phyloP scores from a whole-genome alignment of 1,284 basidiomycete species.

The Ceratobasidium sp. region DNA sequence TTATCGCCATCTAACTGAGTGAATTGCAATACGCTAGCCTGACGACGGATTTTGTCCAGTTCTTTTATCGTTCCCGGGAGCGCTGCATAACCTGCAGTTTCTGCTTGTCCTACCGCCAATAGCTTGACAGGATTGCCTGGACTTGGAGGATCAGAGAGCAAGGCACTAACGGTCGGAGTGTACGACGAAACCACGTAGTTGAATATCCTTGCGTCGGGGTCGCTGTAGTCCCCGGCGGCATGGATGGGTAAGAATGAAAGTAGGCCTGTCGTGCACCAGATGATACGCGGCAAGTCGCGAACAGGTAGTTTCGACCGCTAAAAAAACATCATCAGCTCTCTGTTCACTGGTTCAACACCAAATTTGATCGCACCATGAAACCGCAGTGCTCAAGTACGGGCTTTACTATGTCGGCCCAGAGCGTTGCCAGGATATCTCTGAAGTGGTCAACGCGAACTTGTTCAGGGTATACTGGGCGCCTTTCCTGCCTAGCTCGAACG shows the following conservation, averaged over 20 bases:
- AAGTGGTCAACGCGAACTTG: not conserved
- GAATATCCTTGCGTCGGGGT: not conserved
- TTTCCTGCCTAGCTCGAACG: no score
- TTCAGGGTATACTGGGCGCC: no score
- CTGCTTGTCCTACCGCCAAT: not conserved
- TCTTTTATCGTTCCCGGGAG: slow-evolving; percentile 4
- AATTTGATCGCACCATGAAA: not conserved
- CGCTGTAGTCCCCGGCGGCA: slow-evolving; percentile 4
- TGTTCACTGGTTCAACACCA: not conserved
- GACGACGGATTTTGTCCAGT: not conserved
- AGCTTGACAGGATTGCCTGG: not conserved
- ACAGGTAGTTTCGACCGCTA: not conserved
- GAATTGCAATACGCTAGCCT: not conserved
- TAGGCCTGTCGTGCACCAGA: not conserved
- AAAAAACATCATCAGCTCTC: not conserved
- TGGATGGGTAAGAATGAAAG: not conserved
- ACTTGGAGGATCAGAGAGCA: not conserved
- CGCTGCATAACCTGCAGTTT: not conserved
- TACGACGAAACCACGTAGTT: slow-evolving; percentile 14
- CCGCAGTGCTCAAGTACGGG: not conserved
- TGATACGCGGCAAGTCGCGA: not conserved
- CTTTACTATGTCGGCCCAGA: not conserved
- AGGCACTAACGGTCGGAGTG: not conserved
- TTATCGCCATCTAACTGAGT: not conserved
- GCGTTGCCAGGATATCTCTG: not conserved